Conservation (phyloP, 2,329 filamentous ascomycete species). For the Verticillium tricorpus region DNA sequence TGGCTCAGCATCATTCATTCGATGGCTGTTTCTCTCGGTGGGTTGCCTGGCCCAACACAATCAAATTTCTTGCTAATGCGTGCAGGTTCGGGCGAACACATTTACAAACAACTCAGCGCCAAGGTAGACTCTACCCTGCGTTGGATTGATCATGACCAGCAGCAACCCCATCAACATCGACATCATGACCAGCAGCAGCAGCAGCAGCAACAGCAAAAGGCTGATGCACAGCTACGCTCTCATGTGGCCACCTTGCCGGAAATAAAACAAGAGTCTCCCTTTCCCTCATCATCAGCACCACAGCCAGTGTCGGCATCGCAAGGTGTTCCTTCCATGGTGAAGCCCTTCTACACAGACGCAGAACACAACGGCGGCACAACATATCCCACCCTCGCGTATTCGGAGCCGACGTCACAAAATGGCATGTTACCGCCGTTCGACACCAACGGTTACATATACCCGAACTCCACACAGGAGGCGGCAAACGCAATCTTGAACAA, state of each 20-base stretch:
- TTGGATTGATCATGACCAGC: slow-evolving; percentile 22
- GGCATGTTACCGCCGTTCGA: slow-evolving; percentile 11
- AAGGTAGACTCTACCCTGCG: background rate
- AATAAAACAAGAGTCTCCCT: slow-evolving; percentile 7
- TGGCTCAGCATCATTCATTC: slow-evolving; percentile 68
- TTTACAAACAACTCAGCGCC: slow-evolving; percentile 22
- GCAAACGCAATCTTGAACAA: slow-evolving; percentile 23
- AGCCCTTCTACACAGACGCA: slow-evolving; percentile 23
- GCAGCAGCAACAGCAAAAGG: slow-evolving; percentile 22
- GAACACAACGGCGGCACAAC: slow-evolving; percentile 19
- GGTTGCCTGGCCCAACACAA: background rate
- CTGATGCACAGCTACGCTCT: slow-evolving; percentile 7
- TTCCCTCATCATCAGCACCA: slow-evolving; percentile 4
- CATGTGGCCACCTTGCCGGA: slow-evolving; percentile 5
- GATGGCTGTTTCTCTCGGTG: slow-evolving; percentile 36
- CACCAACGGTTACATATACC: slow-evolving; percentile 7
- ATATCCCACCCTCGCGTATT: slow-evolving; percentile 26
- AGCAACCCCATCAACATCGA: slow-evolving; percentile 30
- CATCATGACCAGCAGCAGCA: slow-evolving; percentile 25
- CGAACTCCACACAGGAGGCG: slow-evolving; percentile 9
- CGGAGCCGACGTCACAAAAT: slow-evolving; percentile 17
- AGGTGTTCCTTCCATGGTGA: slow-evolving; percentile 14
- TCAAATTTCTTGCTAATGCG: slow-evolving; percentile 5
- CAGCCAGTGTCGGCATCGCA: slow-evolving; percentile 1
- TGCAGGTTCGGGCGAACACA: slow-evolving; percentile 38